A percentile compares a stretch with the other conserved stretches of the same genome.
These are phyloP conservation scores for Pascua sp. DNA, from an alignment of 1,284 basidiomycete species.

Conservation along the genomic window DNA sequence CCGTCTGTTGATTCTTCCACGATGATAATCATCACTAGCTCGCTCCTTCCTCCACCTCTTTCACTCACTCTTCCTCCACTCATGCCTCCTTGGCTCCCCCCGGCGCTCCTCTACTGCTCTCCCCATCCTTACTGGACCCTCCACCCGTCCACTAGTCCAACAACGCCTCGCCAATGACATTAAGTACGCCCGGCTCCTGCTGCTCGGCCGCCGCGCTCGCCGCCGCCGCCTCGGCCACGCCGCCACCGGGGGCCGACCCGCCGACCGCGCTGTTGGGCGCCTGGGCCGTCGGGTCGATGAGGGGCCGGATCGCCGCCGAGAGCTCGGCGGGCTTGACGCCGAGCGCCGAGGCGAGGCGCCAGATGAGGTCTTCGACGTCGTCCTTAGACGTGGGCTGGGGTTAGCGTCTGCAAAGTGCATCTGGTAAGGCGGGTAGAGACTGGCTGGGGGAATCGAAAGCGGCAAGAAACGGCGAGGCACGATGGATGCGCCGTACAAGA, in stretches of 20 bases:
- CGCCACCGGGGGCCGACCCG: slow-evolving; percentile 26
- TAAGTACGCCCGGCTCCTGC: slow-evolving; percentile 33
- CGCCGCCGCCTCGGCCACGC: slow-evolving; percentile 9
- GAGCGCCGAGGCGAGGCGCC: slow-evolving; percentile 40
- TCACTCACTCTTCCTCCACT: too few species aligned
- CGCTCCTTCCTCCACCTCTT: too few species aligned
- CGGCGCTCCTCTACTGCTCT: too few species aligned
- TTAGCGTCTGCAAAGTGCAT: too few species aligned
- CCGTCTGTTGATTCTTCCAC: too few species aligned
- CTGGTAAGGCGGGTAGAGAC: too few species aligned
- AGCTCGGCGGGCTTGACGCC: slow-evolving; percentile 48
- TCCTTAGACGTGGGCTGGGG: neutral
- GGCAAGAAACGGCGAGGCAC: too few species aligned
- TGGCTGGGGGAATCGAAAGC: too few species aligned
- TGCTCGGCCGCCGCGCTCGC: slow-evolving; percentile 13
- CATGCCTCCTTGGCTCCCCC: too few species aligned
- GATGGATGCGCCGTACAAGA: too few species aligned
- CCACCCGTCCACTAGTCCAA: slow-evolving; percentile 36
- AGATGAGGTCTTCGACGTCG: slow-evolving; percentile 44
- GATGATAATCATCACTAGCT: too few species aligned
- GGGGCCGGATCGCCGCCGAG: slow-evolving; percentile 42
- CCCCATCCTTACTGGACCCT: too few species aligned
- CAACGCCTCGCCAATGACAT: slow-evolving; percentile 43
- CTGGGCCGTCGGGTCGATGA: slow-evolving; percentile 46
- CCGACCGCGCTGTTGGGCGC: slow-evolving; percentile 37